Percentiles rank a stretch among this genome's conserved stretches.
Conservation (phyloP, 2,329 filamentous ascomycete genomes). For the Nothophoma quercina region DNA sequence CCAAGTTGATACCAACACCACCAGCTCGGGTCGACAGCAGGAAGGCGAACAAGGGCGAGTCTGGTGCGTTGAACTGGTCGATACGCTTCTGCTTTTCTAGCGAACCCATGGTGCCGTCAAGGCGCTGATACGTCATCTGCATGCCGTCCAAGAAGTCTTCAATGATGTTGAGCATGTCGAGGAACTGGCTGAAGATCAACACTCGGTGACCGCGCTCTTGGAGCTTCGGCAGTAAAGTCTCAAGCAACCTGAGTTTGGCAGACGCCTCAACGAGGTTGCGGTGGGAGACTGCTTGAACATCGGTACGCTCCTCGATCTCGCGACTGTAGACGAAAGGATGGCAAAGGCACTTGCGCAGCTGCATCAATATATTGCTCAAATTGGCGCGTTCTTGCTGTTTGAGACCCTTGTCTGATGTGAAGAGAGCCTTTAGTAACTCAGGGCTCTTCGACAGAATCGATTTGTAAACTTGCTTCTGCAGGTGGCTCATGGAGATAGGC, state of each 20-base stretch:
- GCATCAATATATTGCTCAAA: conserved; percentile 93
- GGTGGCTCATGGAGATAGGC: conserved; percentile 90
- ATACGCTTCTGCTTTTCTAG: conserved; percentile 94
- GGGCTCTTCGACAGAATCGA: conserved; percentile 92
- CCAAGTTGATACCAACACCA: conserved; percentile 96
- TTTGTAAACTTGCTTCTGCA: conserved; percentile 94
- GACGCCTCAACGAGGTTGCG: conserved; percentile 90
- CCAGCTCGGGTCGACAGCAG: conserved; percentile 92
- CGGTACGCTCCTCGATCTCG: conserved; percentile 83
- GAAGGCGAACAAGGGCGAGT: conserved; percentile 87
- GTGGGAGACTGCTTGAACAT: conserved; percentile 68
- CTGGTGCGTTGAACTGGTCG: conserved; percentile 87
- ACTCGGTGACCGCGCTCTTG: conserved; percentile 87
- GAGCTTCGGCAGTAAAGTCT: conserved; percentile 86
- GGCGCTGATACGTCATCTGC: conserved; percentile 74
- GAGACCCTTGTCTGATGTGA: conserved; percentile 67
- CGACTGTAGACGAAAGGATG: conserved; percentile 95
- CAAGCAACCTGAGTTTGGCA: conserved; percentile 83
- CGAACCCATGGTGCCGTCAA: conserved; percentile 84
- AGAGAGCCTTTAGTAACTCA: conserved; percentile 85
- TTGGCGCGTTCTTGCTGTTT: conserved; percentile 77
- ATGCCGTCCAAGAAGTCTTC: conserved; percentile 89
- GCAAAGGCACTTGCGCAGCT: conserved; percentile 91
- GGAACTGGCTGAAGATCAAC: conserved; percentile 94
- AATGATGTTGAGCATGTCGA: conserved; percentile 83